Percentiles rank a stretch among this genome's conserved stretches.
Evolutionary conservation across 2,329 filamentous ascomycete genomes (phyloP).

Genomic region (Aspergillus piperis): DNA sequence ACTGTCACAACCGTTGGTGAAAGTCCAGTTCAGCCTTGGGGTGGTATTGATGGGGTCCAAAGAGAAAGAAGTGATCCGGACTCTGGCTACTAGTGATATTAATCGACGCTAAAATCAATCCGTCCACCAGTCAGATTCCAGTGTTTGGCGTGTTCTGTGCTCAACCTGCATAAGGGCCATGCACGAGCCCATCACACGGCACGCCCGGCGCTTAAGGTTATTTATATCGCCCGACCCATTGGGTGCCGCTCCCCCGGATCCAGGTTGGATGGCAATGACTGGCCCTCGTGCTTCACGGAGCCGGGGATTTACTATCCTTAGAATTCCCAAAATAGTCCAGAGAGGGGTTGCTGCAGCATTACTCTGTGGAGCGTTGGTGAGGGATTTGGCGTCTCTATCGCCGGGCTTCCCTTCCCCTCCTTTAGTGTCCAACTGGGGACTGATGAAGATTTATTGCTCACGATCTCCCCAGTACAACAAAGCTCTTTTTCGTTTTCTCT

Average conservation of each 20-base stretch:
- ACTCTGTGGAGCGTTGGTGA: not conserved
- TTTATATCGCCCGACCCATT: conserved; percentile 13
- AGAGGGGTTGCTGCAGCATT: conserved; percentile 1
- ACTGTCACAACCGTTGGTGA: not conserved
- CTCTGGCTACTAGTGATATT: not conserved
- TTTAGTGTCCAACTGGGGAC: not conserved
- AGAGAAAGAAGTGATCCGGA: not conserved
- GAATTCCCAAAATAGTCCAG: conserved; percentile 8
- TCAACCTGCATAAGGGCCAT: conserved; percentile 6
- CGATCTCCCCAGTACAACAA: not conserved
- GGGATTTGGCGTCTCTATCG: not conserved
- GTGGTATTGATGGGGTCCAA: not conserved
- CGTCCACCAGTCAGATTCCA: not conserved
- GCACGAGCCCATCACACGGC: not conserved
- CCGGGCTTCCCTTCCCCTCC: not conserved
- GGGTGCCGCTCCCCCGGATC: conserved; percentile 15
- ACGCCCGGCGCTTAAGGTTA: conserved; percentile 20
- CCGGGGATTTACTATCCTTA: conserved; percentile 12
- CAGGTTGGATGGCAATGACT: not conserved
- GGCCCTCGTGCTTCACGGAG: not conserved
- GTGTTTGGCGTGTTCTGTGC: not conserved
- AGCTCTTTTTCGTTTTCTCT: not conserved
- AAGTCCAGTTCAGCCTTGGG: not conserved
- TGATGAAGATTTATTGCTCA: not conserved
- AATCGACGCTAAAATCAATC: not conserved